These are phyloP conservation scores for Dactylellina sp. DNA, from an alignment of 2,329 filamentous ascomycete species.

Conservation along the genomic window DNA sequence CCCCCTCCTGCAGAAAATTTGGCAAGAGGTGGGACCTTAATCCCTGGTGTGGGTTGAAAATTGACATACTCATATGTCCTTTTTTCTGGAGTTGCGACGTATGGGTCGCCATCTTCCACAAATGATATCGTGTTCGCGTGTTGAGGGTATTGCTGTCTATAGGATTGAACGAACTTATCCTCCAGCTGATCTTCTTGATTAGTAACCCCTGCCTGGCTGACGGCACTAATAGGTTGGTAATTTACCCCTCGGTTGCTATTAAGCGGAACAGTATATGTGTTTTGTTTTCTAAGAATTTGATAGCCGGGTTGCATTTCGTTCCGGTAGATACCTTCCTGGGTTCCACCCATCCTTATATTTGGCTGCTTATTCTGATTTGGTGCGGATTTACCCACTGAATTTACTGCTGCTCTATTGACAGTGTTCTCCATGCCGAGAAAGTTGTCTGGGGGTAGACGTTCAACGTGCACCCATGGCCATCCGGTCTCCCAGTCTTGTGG, in stretches of 20 bases:
- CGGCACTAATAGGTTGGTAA: not conserved
- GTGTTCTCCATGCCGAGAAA: not conserved
- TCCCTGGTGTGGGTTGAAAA: slow-evolving; percentile 26
- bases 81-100: slow-evolving; percentile 14
- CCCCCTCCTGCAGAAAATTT: not conserved
- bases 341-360: slow-evolving; percentile 3
- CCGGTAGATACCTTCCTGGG: slow-evolving; percentile 26
- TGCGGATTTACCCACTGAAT: slow-evolving; percentile 14
- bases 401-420: not conserved
- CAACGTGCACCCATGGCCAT: slow-evolving; percentile 16
- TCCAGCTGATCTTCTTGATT: slow-evolving; percentile 1
- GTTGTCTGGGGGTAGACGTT: slow-evolving; percentile 16
- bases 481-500: not conserved
- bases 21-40: slow-evolving; percentile 9
- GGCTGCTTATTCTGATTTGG: slow-evolving; percentile 5
- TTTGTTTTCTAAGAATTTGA: not conserved
- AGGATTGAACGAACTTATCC: slow-evolving; percentile 14
- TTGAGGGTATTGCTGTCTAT: slow-evolving; percentile 21
- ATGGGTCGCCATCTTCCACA: slow-evolving; percentile 12
- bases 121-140: slow-evolving; percentile 26
- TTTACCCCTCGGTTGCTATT: slow-evolving; percentile 23
- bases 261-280: not conserved
- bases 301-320: slow-evolving; percentile 21
- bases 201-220: not conserved
- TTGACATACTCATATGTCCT: slow-evolving; percentile 8